Percentiles rank a stretch among this genome's conserved stretches.
Conservation (phyloP, 2,329 filamentous ascomycete genomes). For the Botrytis byssoidea region DNA sequence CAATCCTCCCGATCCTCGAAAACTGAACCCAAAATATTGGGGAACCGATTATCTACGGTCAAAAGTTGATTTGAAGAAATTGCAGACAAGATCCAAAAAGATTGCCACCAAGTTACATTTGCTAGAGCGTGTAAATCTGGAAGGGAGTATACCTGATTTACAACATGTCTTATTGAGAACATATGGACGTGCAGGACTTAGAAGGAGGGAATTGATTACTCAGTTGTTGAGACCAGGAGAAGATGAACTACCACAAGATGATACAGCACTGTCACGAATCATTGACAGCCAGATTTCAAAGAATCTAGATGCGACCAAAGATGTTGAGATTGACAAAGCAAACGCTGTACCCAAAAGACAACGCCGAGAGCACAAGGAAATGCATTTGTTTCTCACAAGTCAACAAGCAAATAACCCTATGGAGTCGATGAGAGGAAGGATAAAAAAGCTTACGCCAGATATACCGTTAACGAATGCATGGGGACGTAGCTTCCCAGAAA, state of each 20-base stretch:
- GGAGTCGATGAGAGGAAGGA: conserved; percentile 17
- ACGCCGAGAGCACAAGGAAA: conserved; percentile 5
- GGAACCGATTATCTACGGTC: conserved; percentile 16
- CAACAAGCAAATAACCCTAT: conserved; percentile 28
- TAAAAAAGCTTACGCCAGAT: conserved; percentile 34
- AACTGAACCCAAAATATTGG: conserved; percentile 6
- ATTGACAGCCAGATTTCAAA: conserved; percentile 22
- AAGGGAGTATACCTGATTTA: conserved; percentile 50
- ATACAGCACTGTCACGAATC: conserved; percentile 43
- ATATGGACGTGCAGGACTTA: conserved; percentile 54
- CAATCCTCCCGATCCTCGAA: conserved; percentile 31
- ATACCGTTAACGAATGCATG: conserved; percentile 50
- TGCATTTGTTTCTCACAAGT: conserved; percentile 20
- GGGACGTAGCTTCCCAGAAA: conserved; percentile 46
- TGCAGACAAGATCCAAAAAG: conserved; percentile 37
- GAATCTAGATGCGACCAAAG: neutral
- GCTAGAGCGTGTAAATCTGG: conserved; percentile 52
- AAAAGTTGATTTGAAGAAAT: neutral
- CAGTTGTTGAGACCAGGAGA: conserved; percentile 40
- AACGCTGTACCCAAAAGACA: neutral
- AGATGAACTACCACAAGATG: conserved; percentile 43
- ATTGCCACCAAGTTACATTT: conserved; percentile 34
- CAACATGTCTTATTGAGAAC: conserved; percentile 47
- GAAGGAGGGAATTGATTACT: conserved; percentile 49
- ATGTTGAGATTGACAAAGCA: neutral